Evolutionary conservation across 169 alveolate genomes (phyloP).

Genomic region (Ichthyophthirius multifiliis): DNA sequence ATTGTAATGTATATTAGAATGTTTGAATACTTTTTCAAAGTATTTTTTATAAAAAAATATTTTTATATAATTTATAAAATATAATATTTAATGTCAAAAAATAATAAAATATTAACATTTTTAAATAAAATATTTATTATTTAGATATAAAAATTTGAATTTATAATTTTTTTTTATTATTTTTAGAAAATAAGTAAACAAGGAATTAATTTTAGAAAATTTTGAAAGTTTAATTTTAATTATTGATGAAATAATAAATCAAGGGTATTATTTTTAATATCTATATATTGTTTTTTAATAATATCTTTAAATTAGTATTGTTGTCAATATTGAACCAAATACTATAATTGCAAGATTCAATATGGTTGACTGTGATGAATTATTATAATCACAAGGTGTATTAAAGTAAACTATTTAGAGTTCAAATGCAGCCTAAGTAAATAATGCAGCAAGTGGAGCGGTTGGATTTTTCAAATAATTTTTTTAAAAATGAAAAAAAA

Average conservation of each 20-base stretch:
- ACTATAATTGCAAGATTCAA: slow-evolving; percentile 1
- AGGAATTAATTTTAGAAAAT: neutral
- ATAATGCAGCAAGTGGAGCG: neutral
- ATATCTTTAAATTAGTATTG: neutral
- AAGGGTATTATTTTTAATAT: neutral
- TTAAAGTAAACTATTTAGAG: neutral
- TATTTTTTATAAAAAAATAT: too few relatives aligned
- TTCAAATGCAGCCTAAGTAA: neutral
- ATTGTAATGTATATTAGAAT: neutral
- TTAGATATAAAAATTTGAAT: neutral
- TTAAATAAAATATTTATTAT: neutral
- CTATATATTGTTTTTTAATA: neutral
- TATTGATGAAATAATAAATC: slow-evolving; percentile 4
- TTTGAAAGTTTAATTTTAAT: neutral
- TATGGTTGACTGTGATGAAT: slow-evolving; percentile 6
- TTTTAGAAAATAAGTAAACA: neutral
- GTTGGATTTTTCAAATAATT: neutral
- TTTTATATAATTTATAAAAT: too few relatives aligned
- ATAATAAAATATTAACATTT: neutral
- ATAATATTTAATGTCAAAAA: too few relatives aligned
- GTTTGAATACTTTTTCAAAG: neutral
- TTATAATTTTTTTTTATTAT: neutral
- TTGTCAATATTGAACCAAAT: neutral
- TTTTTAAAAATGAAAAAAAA: neutral
- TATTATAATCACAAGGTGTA: neutral